Base-by-base conservation (phyloP, 768 basidiomycete genomes). In the Leccinum pellstonianum region DNA sequence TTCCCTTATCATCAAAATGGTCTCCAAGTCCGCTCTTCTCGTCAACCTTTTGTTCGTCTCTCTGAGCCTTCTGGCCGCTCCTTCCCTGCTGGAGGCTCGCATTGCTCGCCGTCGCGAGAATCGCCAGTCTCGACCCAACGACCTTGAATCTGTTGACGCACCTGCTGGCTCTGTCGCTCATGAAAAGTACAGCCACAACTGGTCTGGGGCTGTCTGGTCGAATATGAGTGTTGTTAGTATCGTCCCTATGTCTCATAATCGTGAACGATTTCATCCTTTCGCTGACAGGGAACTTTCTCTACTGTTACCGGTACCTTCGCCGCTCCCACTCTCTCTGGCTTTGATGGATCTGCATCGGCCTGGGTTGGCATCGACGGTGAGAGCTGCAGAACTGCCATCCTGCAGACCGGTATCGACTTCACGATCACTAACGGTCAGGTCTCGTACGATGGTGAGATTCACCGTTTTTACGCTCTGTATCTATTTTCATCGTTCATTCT, bases 41-140 rank as follows among this genome's bases (percentile, higher is more conserved):
- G 55, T 37, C 43, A 64, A 43, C 53, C 43, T 68, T 51, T 61
- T 68, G 35, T 56, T 70, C 17, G 61, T 61, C 19, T 67, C 61
- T 29, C 63, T 19, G n/a, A 56, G 33, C 33, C 33, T 58, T 48
- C 15, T 69, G 46, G 68, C 58, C 4, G 31, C 5, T 17, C 65
- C 14, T 35, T 14, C 35, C 5, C 59, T 54, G 10, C n/a, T 43
- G n/a, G 43, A 43, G 10, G 43, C n/a, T 43, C 17, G n/a, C 41
- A n/a, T n/a, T n/a, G 41, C 9, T 43, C 43, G n/a, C 7, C 43
- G 43, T 15, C n/a, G 43, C 10, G 43, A 19, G 43, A 10, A 19
- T 10, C 43, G 4, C 43, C 43, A n/a, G 17, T n/a, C 41, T 41
- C 8, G 4, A 8, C 31, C 41, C 53, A 58, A 35, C 54, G 23